Percentiles rank a stretch among this genome's conserved stretches.
Evolutionary conservation across 441 rosid genomes (phyloP).

Genomic region (Adansonia gregorii): DNA sequence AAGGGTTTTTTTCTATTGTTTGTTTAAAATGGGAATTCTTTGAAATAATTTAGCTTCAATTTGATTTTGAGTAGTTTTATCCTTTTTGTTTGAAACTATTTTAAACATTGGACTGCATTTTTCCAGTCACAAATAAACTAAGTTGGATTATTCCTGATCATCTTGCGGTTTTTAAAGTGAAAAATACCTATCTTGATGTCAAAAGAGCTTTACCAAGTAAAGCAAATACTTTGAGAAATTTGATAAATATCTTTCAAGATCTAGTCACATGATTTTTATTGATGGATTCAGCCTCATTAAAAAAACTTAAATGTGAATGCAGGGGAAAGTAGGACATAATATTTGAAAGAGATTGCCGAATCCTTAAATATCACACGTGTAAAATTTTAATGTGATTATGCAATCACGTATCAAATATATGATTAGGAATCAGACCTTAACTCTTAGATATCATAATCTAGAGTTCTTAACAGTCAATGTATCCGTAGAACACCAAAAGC

Average conservation of each 20-base stretch:
- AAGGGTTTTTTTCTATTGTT: background rate
- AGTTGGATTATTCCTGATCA: background rate
- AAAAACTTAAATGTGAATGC: no score
- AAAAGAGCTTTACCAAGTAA: background rate
- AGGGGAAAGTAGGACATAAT: no score
- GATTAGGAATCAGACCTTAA: no score
- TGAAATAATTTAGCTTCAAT: background rate
- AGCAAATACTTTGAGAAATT: background rate
- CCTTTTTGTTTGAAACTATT: background rate
- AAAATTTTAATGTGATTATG: no score
- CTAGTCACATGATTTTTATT: background rate
- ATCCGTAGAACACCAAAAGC: no score
- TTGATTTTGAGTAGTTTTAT: conserved; percentile 1
- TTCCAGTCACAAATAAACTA: background rate
- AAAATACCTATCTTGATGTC: background rate
- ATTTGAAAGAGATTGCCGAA: no score
- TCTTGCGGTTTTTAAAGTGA: background rate
- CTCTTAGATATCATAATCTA: no score
- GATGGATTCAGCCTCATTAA: no score
- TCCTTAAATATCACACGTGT: no score
- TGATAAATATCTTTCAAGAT: background rate
- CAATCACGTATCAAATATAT: no score
- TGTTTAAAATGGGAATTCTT: background rate
- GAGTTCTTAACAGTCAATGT: no score
- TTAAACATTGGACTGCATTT: background rate